Evolutionary conservation across 768 basidiomycete species (phyloP).

Genomic region (Suillus fuscotomentosus): DNA sequence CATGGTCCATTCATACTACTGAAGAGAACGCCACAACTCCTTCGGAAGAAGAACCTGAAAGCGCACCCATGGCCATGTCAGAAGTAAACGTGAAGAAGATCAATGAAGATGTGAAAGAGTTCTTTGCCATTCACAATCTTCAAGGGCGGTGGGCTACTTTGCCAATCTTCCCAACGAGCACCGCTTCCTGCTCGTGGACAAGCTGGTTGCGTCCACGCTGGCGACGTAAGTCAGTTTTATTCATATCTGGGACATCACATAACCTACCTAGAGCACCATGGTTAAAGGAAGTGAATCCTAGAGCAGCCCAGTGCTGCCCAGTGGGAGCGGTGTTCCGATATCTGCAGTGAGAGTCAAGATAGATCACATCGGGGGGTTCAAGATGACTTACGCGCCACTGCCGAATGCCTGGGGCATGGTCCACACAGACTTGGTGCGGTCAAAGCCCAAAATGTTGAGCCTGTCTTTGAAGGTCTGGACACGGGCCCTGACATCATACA

Average conservation of each 20-base stretch:
- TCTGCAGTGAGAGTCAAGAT: no score
- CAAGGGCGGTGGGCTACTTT: slow-evolving; percentile 88
- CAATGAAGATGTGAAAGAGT: slow-evolving; percentile 80
- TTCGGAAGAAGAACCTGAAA: slow-evolving; percentile 51
- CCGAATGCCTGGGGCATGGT: slow-evolving; percentile 60
- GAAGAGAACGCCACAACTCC: slow-evolving; percentile 43
- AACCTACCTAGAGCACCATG: no score
- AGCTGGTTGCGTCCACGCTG: slow-evolving; percentile 61
- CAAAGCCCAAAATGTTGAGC: slow-evolving; percentile 60
- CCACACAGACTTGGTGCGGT: slow-evolving; percentile 69
- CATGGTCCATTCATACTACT: slow-evolving; percentile 65
- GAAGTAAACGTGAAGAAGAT: slow-evolving; percentile 74
- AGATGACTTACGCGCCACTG: no score
- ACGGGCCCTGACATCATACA: slow-evolving; percentile 62
- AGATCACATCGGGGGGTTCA: no score
- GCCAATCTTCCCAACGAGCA: slow-evolving; percentile 63
- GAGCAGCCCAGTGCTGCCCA: no score
- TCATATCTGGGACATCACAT: no score
- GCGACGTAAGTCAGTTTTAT: no score
- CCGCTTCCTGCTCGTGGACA: slow-evolving; percentile 67
- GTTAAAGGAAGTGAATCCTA: no score
- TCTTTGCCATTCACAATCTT: slow-evolving; percentile 79
- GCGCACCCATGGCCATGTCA: slow-evolving; percentile 45
- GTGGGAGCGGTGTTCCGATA: no score
- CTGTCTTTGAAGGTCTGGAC: slow-evolving; percentile 65